Percentiles rank a stretch among this genome's conserved stretches.
Evolutionary conservation across 768 basidiomycete species (phyloP).

Genomic region (Myochromella boudieri): DNA sequence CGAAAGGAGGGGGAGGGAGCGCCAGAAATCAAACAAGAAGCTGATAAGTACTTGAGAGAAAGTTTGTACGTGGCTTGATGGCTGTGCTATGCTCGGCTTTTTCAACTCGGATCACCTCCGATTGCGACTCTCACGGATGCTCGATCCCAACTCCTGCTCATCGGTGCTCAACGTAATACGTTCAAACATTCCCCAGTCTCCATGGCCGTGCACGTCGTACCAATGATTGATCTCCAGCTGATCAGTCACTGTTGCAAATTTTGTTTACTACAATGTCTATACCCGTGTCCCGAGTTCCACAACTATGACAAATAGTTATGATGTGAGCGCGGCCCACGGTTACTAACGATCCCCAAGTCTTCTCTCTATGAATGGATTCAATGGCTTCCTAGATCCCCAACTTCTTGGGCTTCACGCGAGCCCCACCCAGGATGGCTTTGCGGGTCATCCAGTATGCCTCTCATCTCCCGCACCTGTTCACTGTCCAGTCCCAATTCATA

Average conservation of each 20-base stretch:
- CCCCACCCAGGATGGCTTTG: constrained; percentile 50
- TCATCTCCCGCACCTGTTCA: constrained; percentile 43
- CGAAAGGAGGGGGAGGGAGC: constrained; percentile 11
- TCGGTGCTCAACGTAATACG: background rate
- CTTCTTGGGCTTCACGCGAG: constrained; percentile 30
- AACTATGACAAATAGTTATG: too few relatives aligned
- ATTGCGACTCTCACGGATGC: constrained; percentile 17
- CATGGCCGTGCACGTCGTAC: constrained; percentile 9
- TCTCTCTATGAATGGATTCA: constrained; percentile 1
- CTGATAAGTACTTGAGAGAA: constrained; percentile 13
- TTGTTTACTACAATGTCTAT: too few relatives aligned
- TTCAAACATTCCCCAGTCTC: background rate
- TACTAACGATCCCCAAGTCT: background rate
- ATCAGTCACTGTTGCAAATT: too few relatives aligned
- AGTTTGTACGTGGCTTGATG: constrained; percentile 17
- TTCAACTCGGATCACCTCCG: constrained; percentile 19
- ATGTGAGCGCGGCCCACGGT: constrained; percentile 8
- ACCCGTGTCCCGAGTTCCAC: too few relatives aligned
- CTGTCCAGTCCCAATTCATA: constrained; percentile 59
- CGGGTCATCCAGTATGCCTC: constrained; percentile 32
- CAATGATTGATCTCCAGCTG: too few relatives aligned
- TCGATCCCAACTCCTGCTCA: background rate
- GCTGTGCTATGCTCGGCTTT: constrained; percentile 11
- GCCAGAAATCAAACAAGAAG: constrained; percentile 11
- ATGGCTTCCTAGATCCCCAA: constrained; percentile 32